Conservation (phyloP, 23 red algal genomes). For the Gracilaria gracilis region DNA sequence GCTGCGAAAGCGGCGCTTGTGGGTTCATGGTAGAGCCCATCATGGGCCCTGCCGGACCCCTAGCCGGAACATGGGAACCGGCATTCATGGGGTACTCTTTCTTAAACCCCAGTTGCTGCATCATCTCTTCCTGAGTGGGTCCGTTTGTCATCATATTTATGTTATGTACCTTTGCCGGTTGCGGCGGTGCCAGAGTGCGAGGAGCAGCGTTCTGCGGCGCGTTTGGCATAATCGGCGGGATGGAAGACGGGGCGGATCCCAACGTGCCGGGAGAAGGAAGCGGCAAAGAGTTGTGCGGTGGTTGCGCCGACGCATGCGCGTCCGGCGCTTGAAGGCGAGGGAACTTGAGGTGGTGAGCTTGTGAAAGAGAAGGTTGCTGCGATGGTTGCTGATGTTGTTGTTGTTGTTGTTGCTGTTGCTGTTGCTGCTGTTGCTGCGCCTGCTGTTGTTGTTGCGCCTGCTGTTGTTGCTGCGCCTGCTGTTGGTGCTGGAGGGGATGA, state of each 20-base stretch:
- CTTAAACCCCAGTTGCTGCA: conserved; percentile 7
- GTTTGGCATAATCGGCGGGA: conserved; percentile 33
- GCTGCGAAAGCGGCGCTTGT: not conserved
- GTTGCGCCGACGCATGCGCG: not conserved
- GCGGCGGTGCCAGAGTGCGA: not conserved
- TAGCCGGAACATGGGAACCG: not conserved
- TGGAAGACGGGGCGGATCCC: conserved; percentile 15
- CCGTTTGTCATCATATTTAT: conserved; percentile 35
- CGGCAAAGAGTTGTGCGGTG: conserved; percentile 3
- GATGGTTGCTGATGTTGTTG: not conserved
- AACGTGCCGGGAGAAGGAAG: not conserved
- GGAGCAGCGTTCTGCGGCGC: not conserved
- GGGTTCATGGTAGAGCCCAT: not conserved
- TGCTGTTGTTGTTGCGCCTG: not conserved
- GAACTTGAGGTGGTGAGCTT: conserved; percentile 30
- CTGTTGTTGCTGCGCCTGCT: not conserved
- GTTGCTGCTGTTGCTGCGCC: not conserved
- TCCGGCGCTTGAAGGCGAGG: conserved; percentile 19
- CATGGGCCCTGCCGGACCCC: not conserved
- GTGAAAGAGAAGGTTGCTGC: conserved; percentile 3
- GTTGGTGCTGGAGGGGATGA: conserved; percentile 9
- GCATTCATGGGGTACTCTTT: not conserved
- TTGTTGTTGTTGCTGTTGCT: not conserved
- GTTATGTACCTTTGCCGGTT: conserved; percentile 27
- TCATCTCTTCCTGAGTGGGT: conserved; percentile 21